Base-by-base conservation (phyloP, 371 early-diverging fungal species). In the Funneliformis caledonium region DNA sequence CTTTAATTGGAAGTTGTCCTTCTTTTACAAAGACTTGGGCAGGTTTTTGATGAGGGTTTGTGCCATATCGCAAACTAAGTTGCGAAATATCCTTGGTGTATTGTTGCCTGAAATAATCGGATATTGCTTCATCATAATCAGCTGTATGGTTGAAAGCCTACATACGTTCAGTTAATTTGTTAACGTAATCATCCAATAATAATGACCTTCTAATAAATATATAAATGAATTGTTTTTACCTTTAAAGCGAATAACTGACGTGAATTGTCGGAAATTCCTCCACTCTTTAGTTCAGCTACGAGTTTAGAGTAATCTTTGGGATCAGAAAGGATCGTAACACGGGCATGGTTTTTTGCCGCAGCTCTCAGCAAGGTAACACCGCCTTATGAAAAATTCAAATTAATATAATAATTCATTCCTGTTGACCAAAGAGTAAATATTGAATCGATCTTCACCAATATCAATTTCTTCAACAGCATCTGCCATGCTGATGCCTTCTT, bases 21-120 rank as follows among this genome's bases (percentile, higher is more conserved):
- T 93, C 88, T 85, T 91, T 93, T 83, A 88, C 88, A 85, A 89
- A 98, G 78, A 97, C 96, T 88, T 97, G 95, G 59, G 99, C 98
- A 72, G 98, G 98, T 87, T 93, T 94, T 86, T 98, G 98, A 89
- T 98, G 98, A 72, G 99, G 99, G 89, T 98, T 98, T 80, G 96
- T 96, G 72, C 99, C 99, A 85, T 98, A 98, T 77, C 99, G 94
- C 80, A 98, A 93, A 74, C 93, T 86, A 85, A 97, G 86, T 89
- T 94, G 95, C 80, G 91, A 87, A 42, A 82, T 83, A 56, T 93
- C 93, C 74, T 88, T 85, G 68, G 89, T 85, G 82, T 97, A 98
- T 88, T 96, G 92, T 83, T 93, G 89, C 79, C 97, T 91, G 90
- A 98, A 96, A 88, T 96, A 98, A 85, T 94, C 92, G 61, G 97